A percentile compares a stretch with the other conserved stretches of the same genome.
phyloP scores from a whole-genome alignment of 345 rosid genomes.

The Sisymbrium irio region DNA sequence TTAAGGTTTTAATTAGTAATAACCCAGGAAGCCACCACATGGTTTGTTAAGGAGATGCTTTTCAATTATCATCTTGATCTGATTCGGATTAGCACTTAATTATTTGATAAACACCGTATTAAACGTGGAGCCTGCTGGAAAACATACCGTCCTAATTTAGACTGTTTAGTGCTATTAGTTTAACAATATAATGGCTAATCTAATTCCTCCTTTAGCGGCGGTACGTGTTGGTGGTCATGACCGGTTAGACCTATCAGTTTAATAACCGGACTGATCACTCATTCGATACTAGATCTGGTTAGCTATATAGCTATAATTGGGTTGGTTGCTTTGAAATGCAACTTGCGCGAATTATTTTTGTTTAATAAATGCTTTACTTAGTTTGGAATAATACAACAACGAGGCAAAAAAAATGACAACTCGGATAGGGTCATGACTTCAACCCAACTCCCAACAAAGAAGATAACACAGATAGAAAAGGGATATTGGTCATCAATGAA shows the following conservation, averaged over 20 bases:
- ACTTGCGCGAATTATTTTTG: conserved; percentile 22
- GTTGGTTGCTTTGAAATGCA: conserved; percentile 29
- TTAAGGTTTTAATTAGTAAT: conserved; percentile 19
- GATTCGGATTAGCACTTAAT: conserved; percentile 32
- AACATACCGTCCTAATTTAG: conserved; percentile 13
- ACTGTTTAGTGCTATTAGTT: conserved; percentile 1
- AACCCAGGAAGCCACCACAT: conserved; percentile 32
- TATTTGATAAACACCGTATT: conserved; percentile 26
- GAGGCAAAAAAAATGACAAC: conserved; percentile 31
- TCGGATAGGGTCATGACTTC: conserved; percentile 31
- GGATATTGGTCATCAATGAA: conserved; percentile 27
- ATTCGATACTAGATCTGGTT: conserved; percentile 8
- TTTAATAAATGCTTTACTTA: conserved; percentile 16
- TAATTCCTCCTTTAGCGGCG: conserved; percentile 23
- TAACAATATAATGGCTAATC: not conserved
- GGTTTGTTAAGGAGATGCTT: conserved; percentile 35
- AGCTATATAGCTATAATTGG: conserved; percentile 15
- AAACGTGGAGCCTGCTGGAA: conserved; percentile 41
- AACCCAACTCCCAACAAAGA: conserved; percentile 31
- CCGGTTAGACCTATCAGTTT: not conserved
- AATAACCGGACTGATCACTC: not conserved
- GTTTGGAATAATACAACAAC: conserved; percentile 29
- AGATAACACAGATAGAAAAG: conserved; percentile 35
- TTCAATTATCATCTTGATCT: conserved; percentile 35
- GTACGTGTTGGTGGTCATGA: conserved; percentile 3